Base-by-base conservation (phyloP, 2,329 filamentous ascomycete species). In the Gaeumannomyces tritici region DNA sequence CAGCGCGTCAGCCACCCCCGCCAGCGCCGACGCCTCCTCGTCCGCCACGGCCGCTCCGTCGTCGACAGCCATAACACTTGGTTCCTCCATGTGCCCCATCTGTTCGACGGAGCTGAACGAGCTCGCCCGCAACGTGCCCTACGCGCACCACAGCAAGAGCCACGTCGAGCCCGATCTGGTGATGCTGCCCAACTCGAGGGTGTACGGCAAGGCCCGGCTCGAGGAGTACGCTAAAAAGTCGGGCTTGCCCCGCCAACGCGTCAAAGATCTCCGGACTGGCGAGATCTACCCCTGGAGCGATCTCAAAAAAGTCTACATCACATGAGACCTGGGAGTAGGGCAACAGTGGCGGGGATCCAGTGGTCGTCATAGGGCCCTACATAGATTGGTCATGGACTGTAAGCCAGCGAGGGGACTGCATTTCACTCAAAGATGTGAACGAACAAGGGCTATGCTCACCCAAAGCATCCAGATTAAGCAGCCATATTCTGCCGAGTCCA, bases 41-140 rank as follows among this genome's bases (percentile, higher is more conserved):
- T 68, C 66, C 42, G 67, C 70, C 57, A 65, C 69, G 29, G 62
- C 66, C 42, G 67, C 71, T n/a, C 47, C 51, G 21, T 27, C 64
- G 2, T 65, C 66, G 18, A 63, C 28, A 4, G 28, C 55, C 15
- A 29, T 33, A n/a, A 33, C 56, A 2, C 47, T 62, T 18, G 55
- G 28, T 33, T 57, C 89, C 9, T 88, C 86, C 59, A 86, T 98
- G 55, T 99, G 95, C 69, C 95, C 95, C 3, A 98, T 99, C 71
- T 99, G 95, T 79, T 95, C 89, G 59, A 95, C 89, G 0, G 95
- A 99, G 75, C 84, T 99, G 62, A 98, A 98, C 73, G 90, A 93
- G 70, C 83, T 99, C 42, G 93, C 95, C 2, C 82, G 88, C 61
- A 88, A 89, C 68, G 90, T 99, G 57, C 95, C 95, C 0, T 98